Evolutionary conservation across 1,284 basidiomycete species (phyloP).

Genomic region (Puccinia horiana): DNA sequence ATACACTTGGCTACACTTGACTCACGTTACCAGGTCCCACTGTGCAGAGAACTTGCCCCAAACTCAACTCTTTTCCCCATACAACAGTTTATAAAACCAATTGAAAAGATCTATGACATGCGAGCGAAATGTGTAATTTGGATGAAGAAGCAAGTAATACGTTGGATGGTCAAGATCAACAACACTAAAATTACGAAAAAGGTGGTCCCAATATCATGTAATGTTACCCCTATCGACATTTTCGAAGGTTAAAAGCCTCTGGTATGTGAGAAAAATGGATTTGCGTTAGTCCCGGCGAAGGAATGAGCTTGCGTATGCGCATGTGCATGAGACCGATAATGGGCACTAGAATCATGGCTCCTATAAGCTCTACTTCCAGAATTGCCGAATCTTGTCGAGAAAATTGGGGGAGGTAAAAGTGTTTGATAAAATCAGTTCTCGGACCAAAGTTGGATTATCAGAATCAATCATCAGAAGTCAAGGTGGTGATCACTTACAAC

Average conservation of each 20-base stretch:
- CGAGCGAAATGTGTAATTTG: too few relatives aligned
- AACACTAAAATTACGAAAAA: background rate
- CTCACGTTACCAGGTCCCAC: too few relatives aligned
- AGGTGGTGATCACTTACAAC: background rate
- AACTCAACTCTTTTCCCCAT: too few relatives aligned
- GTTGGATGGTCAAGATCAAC: background rate
- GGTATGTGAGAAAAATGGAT: slow-evolving; percentile 25
- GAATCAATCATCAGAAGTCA: background rate
- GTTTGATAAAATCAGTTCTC: background rate
- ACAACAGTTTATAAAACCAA: too few relatives aligned
- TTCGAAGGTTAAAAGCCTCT: background rate
- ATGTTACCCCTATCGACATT: background rate
- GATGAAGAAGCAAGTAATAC: background rate
- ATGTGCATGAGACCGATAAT: background rate
- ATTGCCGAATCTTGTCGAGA: background rate
- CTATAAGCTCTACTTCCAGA: background rate
- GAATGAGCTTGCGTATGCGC: background rate
- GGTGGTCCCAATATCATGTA: background rate
- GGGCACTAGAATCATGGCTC: background rate
- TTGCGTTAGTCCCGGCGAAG: background rate
- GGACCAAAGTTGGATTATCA: too few relatives aligned
- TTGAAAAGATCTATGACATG: too few relatives aligned
- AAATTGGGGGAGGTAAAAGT: too few relatives aligned
- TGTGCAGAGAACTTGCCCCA: too few relatives aligned
- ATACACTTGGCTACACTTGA: too few relatives aligned